Evolutionary conservation across 306 rosid species (phyloP), one percentile per base, ranked within the genome.

Genomic region (Vigna nakashimae): DNA sequence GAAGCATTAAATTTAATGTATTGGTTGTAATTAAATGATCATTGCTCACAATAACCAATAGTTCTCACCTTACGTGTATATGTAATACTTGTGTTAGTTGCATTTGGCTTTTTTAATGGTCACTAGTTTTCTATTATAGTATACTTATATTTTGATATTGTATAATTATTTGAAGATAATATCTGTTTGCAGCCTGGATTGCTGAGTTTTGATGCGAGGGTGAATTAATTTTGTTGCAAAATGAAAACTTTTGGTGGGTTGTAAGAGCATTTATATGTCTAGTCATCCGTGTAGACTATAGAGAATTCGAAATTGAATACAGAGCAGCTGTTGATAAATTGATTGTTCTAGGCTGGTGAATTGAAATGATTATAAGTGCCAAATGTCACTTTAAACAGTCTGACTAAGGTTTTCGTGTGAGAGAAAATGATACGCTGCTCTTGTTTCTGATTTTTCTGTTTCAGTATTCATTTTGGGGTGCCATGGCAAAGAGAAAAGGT

Each of bases 401-500:
- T 52, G n/a, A 38, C 32, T 5, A 53, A 28, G 63, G n/a, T 9
- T 38, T 52, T 83, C 15, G 42, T 17, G 5, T 30, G 9, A n/a
- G 51, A 50, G 76, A 43, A 45, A 26, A 48, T 74, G 55, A 48
- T 59, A 6, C 32, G 60, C 24, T 53, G 55, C 57, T 55, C 63
- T 65, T 74, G 26, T 36, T 40, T 73, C 26, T 65, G 16, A 24
- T 40, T 24, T 18, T 13, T 20, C 14, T 24, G n/a, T 5, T 15
- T 5, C 15, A 13, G 51, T 30, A 22, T 74, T 52, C 65, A 60
- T 73, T 45, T 68, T 22, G 9, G 24, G 68, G 58, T 69, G 49
- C 59, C 78, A 75, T 84, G 85, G 59, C 75, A 1, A 81, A 67
- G 78, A 77, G 77, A 77, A 84, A 51, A 64, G 75, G 83, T 43